Conservation (phyloP, 768 basidiomycete genomes). For the Pisolithus microcarpus region DNA sequence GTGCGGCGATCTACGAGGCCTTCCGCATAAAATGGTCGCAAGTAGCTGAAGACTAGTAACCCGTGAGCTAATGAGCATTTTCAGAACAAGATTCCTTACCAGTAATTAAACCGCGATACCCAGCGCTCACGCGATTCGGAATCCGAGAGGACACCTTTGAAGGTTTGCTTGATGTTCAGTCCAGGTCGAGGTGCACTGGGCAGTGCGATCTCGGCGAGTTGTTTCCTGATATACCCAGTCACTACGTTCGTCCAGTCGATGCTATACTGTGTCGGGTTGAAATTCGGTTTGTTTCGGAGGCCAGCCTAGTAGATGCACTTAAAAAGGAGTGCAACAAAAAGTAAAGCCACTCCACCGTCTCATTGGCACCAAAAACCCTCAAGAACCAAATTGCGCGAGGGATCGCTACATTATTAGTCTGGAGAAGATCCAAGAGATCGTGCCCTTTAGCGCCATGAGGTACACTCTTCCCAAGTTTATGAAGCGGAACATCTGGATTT, state of each 20-base stretch:
- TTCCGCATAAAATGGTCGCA: constrained; percentile 73
- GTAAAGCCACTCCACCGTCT: constrained; percentile 48
- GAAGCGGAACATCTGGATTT: constrained; percentile 69
- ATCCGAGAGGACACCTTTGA: constrained; percentile 76
- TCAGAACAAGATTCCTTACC: constrained; percentile 35
- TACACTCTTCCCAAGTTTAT: constrained; percentile 78
- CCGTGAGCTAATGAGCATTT: not conserved
- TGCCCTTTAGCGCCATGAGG: constrained; percentile 84
- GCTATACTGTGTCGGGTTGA: constrained; percentile 78
- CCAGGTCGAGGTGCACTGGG: constrained; percentile 73
- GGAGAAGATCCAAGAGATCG: constrained; percentile 73
- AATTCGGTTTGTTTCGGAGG: constrained; percentile 68
- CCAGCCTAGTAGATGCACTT: constrained; percentile 44
- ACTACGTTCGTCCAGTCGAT: constrained; percentile 80
- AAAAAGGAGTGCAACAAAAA: not conserved
- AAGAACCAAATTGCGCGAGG: constrained; percentile 84
- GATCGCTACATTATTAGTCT: constrained; percentile 69
- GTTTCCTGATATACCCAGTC: constrained; percentile 77
- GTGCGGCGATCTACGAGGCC: constrained; percentile 73
- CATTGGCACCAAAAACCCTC: constrained; percentile 80
- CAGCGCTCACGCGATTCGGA: constrained; percentile 63
- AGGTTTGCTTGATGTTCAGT: constrained; percentile 75
- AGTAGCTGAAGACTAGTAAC: constrained; percentile 51
- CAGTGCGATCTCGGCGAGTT: constrained; percentile 68
- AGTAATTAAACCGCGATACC: constrained; percentile 74